A percentile compares a stretch with the other conserved stretches of the same genome.
Evolutionary conservation across 148 eudicot genomes (phyloP).

Genomic region (Pouteria glomerata): DNA sequence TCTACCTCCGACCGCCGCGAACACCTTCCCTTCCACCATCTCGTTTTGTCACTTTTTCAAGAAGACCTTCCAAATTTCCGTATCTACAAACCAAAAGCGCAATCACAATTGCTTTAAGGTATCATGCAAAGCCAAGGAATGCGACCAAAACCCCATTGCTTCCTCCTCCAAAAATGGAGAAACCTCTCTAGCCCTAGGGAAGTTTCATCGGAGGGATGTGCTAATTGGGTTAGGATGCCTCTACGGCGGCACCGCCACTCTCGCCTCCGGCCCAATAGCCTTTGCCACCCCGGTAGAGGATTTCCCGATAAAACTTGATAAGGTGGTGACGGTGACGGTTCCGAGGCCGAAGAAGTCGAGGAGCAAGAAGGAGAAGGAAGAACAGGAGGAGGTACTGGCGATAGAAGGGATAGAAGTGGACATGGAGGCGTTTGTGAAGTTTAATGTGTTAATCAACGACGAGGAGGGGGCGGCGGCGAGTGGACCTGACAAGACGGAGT

Average conservation of each 20-base stretch:
- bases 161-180: too few relatives aligned
- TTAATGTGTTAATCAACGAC: conserved; percentile 70
- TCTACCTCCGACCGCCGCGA: background rate
- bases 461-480: conserved; percentile 43
- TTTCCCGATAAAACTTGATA: conserved; percentile 44
- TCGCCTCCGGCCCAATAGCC: conserved; percentile 21
- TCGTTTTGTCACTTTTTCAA: background rate
- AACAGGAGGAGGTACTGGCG: conserved; percentile 46
- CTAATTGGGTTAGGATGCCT: conserved; percentile 70
- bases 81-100: conserved; percentile 9
- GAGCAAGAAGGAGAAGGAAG: conserved; percentile 52
- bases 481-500: conserved; percentile 49
- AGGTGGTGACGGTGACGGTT: conserved; percentile 40
- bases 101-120: conserved; percentile 13
- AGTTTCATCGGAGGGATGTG: conserved; percentile 56
- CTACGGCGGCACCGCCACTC: conserved; percentile 45
- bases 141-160: conserved; percentile 12
- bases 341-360: conserved; percentile 62
- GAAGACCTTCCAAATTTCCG: conserved; percentile 19
- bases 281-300: conserved; percentile 37
- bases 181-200: too few relatives aligned
- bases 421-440: conserved; percentile 46
- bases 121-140: conserved; percentile 35
- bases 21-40: background rate
- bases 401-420: conserved; percentile 43